Evolutionary conservation across 176 grass and related monocot species (phyloP).

Genomic region (Oryza meridionalis): DNA sequence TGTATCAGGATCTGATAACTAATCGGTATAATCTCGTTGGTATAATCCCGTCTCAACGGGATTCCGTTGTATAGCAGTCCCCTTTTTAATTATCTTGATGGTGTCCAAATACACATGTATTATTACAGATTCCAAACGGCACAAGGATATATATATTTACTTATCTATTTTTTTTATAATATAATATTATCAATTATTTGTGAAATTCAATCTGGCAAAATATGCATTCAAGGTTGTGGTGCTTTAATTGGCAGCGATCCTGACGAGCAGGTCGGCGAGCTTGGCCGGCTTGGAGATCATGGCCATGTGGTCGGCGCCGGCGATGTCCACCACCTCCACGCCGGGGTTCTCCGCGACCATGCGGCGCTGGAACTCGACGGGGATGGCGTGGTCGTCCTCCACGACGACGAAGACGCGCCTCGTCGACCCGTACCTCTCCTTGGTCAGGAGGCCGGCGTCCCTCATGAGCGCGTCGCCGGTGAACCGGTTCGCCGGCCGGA

Average conservation of each 20-base stretch:
- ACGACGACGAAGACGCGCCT: conserved; percentile 27
- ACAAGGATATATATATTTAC: too few species aligned
- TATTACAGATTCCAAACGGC: too few species aligned
- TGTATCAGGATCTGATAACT: too few species aligned
- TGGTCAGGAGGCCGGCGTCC: neutral
- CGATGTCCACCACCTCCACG: neutral
- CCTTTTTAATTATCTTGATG: too few species aligned
- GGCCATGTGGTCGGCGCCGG: conserved; percentile 32
- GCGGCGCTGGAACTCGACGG: conserved; percentile 23
- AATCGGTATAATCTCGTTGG: too few species aligned
- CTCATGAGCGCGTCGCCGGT: conserved; percentile 22
- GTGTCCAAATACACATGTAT: too few species aligned
- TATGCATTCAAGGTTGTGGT: neutral
- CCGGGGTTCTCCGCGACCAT: conserved; percentile 27
- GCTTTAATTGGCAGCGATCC: neutral
- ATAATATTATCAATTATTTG: too few species aligned
- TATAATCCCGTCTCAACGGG: too few species aligned
- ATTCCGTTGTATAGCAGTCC: too few species aligned
- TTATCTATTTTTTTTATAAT: too few species aligned
- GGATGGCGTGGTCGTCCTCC: neutral
- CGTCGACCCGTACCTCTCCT: neutral
- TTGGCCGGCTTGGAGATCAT: conserved; percentile 20
- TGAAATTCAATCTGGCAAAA: too few species aligned
- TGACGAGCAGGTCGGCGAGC: conserved; percentile 27
- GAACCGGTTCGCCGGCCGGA: conserved; percentile 30